These are phyloP conservation scores for Podila verticillata DNA, from an alignment of 192 early-diverging fungal genomes.

Conservation along the genomic window DNA sequence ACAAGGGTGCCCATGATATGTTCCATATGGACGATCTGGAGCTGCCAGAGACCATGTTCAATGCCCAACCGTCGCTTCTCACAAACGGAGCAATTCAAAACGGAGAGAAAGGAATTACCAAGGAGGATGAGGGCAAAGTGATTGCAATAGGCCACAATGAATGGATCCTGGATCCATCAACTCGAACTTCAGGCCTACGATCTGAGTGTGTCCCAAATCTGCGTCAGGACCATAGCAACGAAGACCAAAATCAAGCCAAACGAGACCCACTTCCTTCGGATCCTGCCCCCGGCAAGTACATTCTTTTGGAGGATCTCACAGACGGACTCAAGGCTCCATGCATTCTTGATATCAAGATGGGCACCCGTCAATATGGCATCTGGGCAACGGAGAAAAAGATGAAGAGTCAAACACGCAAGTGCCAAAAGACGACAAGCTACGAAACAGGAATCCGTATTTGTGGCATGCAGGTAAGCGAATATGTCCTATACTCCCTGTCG, in stretches of 20 bases:
- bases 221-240: slow-evolving; percentile 14
- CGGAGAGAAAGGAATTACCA: neutral
- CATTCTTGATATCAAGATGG: slow-evolving; percentile 99
- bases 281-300: slow-evolving; percentile 72
- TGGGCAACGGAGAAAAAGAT: slow-evolving; percentile 85
- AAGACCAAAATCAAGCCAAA: slow-evolving; percentile 47
- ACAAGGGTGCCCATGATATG: slow-evolving; percentile 19
- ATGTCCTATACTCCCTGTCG: neutral
- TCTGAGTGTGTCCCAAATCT: slow-evolving; percentile 8
- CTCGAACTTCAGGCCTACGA: slow-evolving; percentile 11
- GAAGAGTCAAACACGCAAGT: slow-evolving; percentile 90
- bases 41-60: slow-evolving; percentile 20
- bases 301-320: slow-evolving; percentile 94
- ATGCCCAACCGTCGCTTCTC: neutral
- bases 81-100: slow-evolving; percentile 9
- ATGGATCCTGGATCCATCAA: slow-evolving; percentile 41
- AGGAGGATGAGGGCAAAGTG: neutral
- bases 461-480: slow-evolving; percentile 93
- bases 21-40: slow-evolving; percentile 50
- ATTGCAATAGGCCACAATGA: slow-evolving; percentile 35
- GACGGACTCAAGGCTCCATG: slow-evolving; percentile 89
- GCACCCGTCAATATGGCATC: slow-evolving; percentile 95
- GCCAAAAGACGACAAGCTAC: slow-evolving; percentile 91
- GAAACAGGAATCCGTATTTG: slow-evolving; percentile 94
- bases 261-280: slow-evolving; percentile 52